These are phyloP conservation scores for Elongisporangium anandrum DNA, from an alignment of 352 stramenopile genomes.

Conservation along the genomic window DNA sequence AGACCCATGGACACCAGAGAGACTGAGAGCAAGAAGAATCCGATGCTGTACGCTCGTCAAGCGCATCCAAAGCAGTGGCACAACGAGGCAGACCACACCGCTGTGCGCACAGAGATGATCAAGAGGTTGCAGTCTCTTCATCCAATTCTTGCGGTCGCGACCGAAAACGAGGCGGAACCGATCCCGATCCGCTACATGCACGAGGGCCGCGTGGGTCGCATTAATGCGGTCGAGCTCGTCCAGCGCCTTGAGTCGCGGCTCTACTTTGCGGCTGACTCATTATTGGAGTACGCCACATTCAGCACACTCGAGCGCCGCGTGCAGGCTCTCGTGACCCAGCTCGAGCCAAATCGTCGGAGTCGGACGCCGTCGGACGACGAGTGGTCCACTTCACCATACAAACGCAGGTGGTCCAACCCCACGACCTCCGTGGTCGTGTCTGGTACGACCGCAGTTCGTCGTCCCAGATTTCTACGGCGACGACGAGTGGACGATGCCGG, in stretches of 20 bases:
- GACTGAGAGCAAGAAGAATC: too few species aligned
- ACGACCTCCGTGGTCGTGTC: too few species aligned
- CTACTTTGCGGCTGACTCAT: slow-evolving; percentile 58
- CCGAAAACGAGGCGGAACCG: slow-evolving; percentile 8
- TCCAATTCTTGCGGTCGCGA: slow-evolving; percentile 15
- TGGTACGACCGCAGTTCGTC: neutral
- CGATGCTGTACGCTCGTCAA: neutral
- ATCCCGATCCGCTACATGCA: neutral
- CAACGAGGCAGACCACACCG: slow-evolving; percentile 10
- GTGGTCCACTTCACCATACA: slow-evolving; percentile 6
- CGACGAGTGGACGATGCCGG: neutral
- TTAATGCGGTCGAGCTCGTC: slow-evolving; percentile 39
- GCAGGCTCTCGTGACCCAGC: slow-evolving; percentile 64
- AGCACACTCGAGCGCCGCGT: slow-evolving; percentile 64
- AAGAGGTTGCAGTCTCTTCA: slow-evolving; percentile 20
- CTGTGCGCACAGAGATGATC: slow-evolving; percentile 17
- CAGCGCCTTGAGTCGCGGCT: slow-evolving; percentile 77
- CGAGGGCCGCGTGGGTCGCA: neutral
- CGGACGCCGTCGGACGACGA: slow-evolving; percentile 1
- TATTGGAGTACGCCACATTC: slow-evolving; percentile 61
- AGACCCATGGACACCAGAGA: neutral
- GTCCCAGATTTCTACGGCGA: neutral
- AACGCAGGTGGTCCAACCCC: neutral
- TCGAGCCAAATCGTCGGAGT: slow-evolving; percentile 31
- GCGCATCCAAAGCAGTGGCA: slow-evolving; percentile 10